A percentile compares a stretch with the other conserved stretches of the same genome.
Conservation (phyloP, 768 basidiomycete genomes). For the Kwoniella sp. region DNA sequence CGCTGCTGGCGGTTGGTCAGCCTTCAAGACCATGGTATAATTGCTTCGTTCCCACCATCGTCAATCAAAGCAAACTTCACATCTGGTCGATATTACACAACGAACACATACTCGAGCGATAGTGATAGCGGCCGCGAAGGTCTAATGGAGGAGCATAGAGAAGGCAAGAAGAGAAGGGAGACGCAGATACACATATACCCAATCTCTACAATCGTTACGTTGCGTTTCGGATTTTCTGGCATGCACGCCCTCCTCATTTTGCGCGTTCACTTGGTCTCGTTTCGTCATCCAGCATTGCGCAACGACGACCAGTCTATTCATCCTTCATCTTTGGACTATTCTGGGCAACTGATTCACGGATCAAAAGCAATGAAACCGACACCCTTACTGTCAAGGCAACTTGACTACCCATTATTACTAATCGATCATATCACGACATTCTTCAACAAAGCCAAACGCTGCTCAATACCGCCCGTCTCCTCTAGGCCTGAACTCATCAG, state of each 20-base stretch:
- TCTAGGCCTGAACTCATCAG: constrained; percentile 34
- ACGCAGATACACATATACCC: neutral
- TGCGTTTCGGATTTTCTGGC: neutral
- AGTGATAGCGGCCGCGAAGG: too few species aligned
- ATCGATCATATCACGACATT: constrained; percentile 16
- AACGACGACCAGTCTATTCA: too few species aligned
- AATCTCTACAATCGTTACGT: neutral
- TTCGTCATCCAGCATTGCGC: too few species aligned
- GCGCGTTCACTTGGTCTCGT: neutral
- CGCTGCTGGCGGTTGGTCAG: constrained; percentile 90
- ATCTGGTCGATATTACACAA: neutral
- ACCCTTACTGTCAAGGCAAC: too few species aligned
- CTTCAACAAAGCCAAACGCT: constrained; percentile 35
- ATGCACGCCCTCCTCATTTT: constrained; percentile 16
- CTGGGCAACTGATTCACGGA: too few species aligned
- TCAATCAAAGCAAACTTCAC: too few species aligned
- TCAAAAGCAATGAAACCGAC: too few species aligned
- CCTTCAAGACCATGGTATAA: constrained; percentile 69
- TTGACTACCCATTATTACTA: neutral
- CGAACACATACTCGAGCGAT: neutral
- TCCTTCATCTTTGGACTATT: too few species aligned
- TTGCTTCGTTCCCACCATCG: neutral
- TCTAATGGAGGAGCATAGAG: neutral
- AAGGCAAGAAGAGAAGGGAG: neutral
- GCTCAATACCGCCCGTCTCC: constrained; percentile 33